Evolutionary conservation across 305 asterid genomes (phyloP), one percentile per base, ranked within the genome.

Genomic region (Plantago lanceolata): DNA sequence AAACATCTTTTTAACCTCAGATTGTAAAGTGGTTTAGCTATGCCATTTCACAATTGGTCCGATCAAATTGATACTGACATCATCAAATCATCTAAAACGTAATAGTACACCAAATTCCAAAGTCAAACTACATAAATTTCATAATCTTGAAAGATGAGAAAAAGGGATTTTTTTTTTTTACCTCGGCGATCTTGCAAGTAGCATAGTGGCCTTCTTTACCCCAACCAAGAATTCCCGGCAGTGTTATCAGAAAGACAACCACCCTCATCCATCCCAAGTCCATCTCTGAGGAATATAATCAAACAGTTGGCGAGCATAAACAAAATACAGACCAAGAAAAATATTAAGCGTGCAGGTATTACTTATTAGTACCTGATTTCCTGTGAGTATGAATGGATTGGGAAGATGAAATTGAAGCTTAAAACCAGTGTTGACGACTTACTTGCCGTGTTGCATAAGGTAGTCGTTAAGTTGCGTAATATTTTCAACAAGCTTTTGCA

Each of bases 151-250:
- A 19, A 21, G 28, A 55, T 0, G 17, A 14, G 13, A n/a, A 13
- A 5, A 40, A n/a, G n/a, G n/a, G n/a, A n/a, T n/a, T n/a, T n/a
- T n/a, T n/a, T n/a, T n/a, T n/a, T 49, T 12, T 37, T 57, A 92
- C 98, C 96, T 92, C 79, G 59, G 98, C 97, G 62, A 92, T 84
- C 81, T 84, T 84, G 83, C 98, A 92, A 74, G 70, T 62, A 59
- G 68, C 75, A 62, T 65, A 80, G 67, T 92, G 98, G 12, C 98
- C 98, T 56, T 89, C 94, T 68, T 83, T 85, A 47, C 98, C 98
- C 98, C 97, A 92, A 56, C 82, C 85, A 66, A 68, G 70, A 70
- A 67, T 66, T 19, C 48, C 33, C 43, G 88, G 82, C 68, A 78
- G 20, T 11, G 78, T 15, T 13, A 85, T 55, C 60, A 80, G 16